Conservation (phyloP, 208 protist genomes). For the Strigomonas culicis region DNA sequence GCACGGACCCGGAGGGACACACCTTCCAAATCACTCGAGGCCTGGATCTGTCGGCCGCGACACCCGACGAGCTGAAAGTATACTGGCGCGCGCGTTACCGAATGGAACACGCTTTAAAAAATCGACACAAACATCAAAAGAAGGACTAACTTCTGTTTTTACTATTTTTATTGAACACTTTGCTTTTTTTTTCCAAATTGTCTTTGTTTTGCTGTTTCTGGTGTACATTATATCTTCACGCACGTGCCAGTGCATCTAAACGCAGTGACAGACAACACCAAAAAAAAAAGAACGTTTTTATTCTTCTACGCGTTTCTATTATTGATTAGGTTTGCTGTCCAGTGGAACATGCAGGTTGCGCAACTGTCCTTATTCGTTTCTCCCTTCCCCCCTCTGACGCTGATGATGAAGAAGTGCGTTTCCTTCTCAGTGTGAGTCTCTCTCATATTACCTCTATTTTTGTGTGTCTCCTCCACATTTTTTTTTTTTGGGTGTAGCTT, state of each 20-base stretch:
- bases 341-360: background rate
- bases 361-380: slow-evolving; percentile 8
- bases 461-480: too few species aligned
- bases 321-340: too few species aligned
- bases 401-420: too few species aligned
- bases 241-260: too few species aligned
- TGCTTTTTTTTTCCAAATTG: background rate
- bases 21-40: background rate
- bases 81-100: background rate
- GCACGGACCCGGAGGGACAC: slow-evolving; percentile 8
- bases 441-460: too few species aligned
- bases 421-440: too few species aligned
- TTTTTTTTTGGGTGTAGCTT: background rate
- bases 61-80: slow-evolving; percentile 13
- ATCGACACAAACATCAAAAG: background rate
- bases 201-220: too few species aligned
- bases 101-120: background rate
- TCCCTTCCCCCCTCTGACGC: slow-evolving; percentile 7
- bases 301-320: too few species aligned
- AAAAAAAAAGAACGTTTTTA: background rate
- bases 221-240: too few species aligned
- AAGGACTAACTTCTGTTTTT: background rate
- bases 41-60: slow-evolving; percentile 7
- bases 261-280: background rate
- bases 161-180: background rate